Evolutionary conservation across 441 rosid species (phyloP), one percentile per base, ranked within the genome.

Genomic region (Populus hybrid): DNA sequence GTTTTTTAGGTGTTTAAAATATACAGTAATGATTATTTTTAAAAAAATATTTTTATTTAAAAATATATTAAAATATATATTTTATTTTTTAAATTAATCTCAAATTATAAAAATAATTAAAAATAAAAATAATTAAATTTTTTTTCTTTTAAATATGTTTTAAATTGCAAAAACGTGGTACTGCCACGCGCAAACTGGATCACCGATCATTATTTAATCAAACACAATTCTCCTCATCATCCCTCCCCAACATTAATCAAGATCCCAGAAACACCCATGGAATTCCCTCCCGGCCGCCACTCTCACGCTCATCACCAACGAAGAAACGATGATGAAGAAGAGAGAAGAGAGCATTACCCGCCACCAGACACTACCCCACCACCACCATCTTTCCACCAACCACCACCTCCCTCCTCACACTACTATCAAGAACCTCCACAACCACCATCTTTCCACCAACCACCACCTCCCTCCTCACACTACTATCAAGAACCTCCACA

Each of bases 241-340:
- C 9, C 8, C 9, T 53, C 61, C 61, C 61, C 61, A 53, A 53
- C 9, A 53, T 53, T 16, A 53, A 53, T 53, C 21, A 53, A 53
- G 61, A 53, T 53, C 61, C 61, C 61, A 2, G 61, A 53, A 18
- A 5, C 53, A 24, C 3, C 30, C 40, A 92, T 89, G 97, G 97
- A 91, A 2, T 83, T 74, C 81, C 89, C 90, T 5, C 79, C 1
- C 12, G 88, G 86, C 69, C 84, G 79, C 34, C 81, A 77, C 78
- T 34, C 76, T 46, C 84, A 77, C 80, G 5, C 59, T 24, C 71
- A 71, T 16, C 87, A 85, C 81, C 85, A 79, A 64, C 86, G 53
- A 28, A 67, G 67, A 26, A 69, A 77, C 32, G 77, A 82, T 67
- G 86, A 77, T 50, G 77, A 73, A 20, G 84, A 82, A 24, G 87